Evolutionary conservation across 1,139 yeast species (phyloP).

Genomic region (Yamadazyma blattariae): DNA sequence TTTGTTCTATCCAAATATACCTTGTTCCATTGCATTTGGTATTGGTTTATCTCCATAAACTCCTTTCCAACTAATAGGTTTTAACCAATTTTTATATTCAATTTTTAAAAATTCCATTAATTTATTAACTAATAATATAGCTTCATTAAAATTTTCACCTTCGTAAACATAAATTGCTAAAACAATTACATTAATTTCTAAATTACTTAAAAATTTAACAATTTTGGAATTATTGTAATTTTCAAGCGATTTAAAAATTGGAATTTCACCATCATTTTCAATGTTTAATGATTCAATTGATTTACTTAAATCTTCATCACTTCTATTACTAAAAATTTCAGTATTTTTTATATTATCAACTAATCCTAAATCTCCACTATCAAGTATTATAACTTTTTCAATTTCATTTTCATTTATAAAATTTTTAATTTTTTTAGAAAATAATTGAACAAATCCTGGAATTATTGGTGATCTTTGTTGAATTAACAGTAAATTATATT

Average conservation of each 20-base stretch:
- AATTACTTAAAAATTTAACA: conserved; percentile 13
- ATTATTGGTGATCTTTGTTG: conserved; percentile 87
- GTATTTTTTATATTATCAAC: conserved; percentile 22
- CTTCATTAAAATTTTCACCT: conserved; percentile 84
- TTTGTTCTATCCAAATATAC: conserved; percentile 54
- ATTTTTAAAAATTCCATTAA: conserved; percentile 29
- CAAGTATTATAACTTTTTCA: conserved; percentile 53
- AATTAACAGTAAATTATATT: conserved; percentile 48
- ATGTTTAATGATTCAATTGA: conserved; percentile 28
- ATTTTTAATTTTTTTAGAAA: conserved; percentile 36
- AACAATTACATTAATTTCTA: conserved; percentile 10
- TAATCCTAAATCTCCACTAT: conserved; percentile 70
- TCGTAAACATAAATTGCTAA: conserved; percentile 68
- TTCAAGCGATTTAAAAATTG: conserved; percentile 3
- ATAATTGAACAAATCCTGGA: conserved; percentile 55
- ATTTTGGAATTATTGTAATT: conserved; percentile 16
- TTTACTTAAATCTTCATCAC: conserved; percentile 32
- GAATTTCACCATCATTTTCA: neutral
- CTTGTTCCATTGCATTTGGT: conserved; percentile 73
- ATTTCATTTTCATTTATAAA: conserved; percentile 43
- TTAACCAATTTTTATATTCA: conserved; percentile 27
- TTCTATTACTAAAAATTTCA: conserved; percentile 30
- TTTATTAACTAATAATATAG: conserved; percentile 50
- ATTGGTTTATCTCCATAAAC: conserved; percentile 73
- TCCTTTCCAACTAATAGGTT: conserved; percentile 82